Conservation (phyloP, 2,329 filamentous ascomycete species). For the Sclerotinia subarctica region DNA sequence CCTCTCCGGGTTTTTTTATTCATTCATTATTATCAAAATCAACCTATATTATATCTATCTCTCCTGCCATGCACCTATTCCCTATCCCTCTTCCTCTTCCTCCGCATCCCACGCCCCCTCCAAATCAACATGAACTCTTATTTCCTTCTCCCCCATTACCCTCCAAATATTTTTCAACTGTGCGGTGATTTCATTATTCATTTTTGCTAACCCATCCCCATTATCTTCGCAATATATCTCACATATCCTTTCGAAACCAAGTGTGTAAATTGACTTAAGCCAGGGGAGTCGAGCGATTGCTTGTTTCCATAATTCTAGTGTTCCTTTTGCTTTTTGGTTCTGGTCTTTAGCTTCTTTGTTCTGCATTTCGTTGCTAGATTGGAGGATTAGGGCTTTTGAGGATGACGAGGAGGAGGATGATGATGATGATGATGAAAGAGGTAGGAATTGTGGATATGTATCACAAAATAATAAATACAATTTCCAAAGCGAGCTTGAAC, state of each 20-base stretch:
- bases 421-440: not conserved
- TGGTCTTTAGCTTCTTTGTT: not conserved
- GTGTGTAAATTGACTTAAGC: slow-evolving; percentile 58
- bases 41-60: too few species aligned
- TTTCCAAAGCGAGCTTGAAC: slow-evolving; percentile 48
- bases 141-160: slow-evolving; percentile 58
- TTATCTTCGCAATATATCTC: slow-evolving; percentile 42
- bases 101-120: slow-evolving; percentile 39
- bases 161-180: slow-evolving; percentile 49
- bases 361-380: not conserved
- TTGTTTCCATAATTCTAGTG: slow-evolving; percentile 52
- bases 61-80: not conserved
- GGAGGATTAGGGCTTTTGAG: not conserved
- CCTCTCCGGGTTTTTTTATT: too few species aligned
- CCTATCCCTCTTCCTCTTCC: not conserved
- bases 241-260: slow-evolving; percentile 49
- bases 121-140: slow-evolving; percentile 56
- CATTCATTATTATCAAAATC: too few species aligned
- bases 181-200: not conserved
- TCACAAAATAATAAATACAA: slow-evolving; percentile 51
- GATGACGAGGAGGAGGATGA: not conserved
- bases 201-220: too few species aligned
- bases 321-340: not conserved
- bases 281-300: slow-evolving; percentile 59
- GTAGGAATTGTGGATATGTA: slow-evolving; percentile 39